Evolutionary conservation across 345 rosid species (phyloP), one percentile per base, ranked within the genome.

Genomic region (Schrenkiella parvula): DNA sequence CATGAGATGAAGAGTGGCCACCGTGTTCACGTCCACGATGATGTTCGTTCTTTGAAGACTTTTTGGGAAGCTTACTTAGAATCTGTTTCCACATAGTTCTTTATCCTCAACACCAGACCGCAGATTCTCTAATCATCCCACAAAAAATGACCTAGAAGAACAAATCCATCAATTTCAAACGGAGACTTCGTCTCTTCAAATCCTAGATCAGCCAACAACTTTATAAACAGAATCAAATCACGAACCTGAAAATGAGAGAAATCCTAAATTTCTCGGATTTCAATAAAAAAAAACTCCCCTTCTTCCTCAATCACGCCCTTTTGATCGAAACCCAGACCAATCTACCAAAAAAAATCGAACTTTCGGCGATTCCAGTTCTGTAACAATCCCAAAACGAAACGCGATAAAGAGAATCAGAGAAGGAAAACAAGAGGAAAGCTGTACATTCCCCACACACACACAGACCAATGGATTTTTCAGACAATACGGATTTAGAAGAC

Each of bases 51-150:
- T 85, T 90, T 3, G 93, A 87, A 13, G 91, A 89, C 84, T 92
- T 92, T 48, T 86, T 84, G 1, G 98, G 98, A 78, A 92, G 88
- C 90, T 87, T 90, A 46, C 85, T 84, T 8, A 92, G 82, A 75
- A 92, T 83, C 80, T 90, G 91, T 67, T 84, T 90, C 78, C 91
- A 70, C 98, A 92, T 90, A 66, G 50, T 79, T 79, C 58, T 51
- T 41, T 53, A 0, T 9, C 21, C 70, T 71, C 43, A 70, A 63
- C 56, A 70, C 44, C 32, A 34, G 31, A 56, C 8, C 34, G 61
- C 43, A 76, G 74, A 62, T 75, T 61, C 74, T 68, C 41, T 17
- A 68, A 23, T 52, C 74, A 75, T 67, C 26, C 22, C 54, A 23
- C 39, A 18, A 6, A 32, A 44, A 6, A 46, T 57, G 10, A 50